phyloP scores from a whole-genome alignment of 164 flowering plant species.

The Nymphaea thermarum region DNA sequence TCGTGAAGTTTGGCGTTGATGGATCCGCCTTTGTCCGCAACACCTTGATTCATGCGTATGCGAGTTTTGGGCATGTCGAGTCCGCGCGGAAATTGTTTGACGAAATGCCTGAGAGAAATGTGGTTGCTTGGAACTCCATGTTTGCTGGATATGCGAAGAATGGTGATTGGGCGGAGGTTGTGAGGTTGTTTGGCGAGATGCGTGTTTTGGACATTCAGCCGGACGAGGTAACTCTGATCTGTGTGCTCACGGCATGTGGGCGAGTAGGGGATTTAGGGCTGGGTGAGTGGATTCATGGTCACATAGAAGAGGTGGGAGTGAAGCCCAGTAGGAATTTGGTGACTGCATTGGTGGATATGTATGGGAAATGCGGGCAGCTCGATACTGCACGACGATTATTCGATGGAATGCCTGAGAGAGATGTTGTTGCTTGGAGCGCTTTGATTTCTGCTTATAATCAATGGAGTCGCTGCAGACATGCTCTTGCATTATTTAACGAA shows the following conservation, averaged over 20 bases:
- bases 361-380: slow-evolving; percentile 35
- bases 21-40: slow-evolving; percentile 23
- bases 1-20: slow-evolving; percentile 21
- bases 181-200: slow-evolving; percentile 26
- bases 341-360: slow-evolving; percentile 44
- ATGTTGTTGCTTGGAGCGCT: slow-evolving; percentile 34
- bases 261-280: slow-evolving; percentile 29
- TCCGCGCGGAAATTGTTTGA: slow-evolving; percentile 34
- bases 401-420: slow-evolving; percentile 26
- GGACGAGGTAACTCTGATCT: slow-evolving; percentile 29
- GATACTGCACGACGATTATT: slow-evolving; percentile 29
- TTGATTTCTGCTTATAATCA: slow-evolving; percentile 32
- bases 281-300: slow-evolving; percentile 28
- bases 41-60: slow-evolving; percentile 35
- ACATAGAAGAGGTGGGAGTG: slow-evolving; percentile 23
- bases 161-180: slow-evolving; percentile 26
- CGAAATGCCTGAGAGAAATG: slow-evolving; percentile 21
- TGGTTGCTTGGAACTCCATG: slow-evolving; percentile 39
- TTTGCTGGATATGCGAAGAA: slow-evolving; percentile 27
- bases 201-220: slow-evolving; percentile 10
- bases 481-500: slow-evolving; percentile 17
- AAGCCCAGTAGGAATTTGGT: slow-evolving; percentile 15
- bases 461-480: slow-evolving; percentile 26
- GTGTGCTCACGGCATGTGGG: slow-evolving; percentile 40
- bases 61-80: slow-evolving; percentile 18